These are phyloP conservation scores for Pseudogymnoascus verrucosus DNA, from an alignment of 2,329 filamentous ascomycete genomes.

Conservation along the genomic window DNA sequence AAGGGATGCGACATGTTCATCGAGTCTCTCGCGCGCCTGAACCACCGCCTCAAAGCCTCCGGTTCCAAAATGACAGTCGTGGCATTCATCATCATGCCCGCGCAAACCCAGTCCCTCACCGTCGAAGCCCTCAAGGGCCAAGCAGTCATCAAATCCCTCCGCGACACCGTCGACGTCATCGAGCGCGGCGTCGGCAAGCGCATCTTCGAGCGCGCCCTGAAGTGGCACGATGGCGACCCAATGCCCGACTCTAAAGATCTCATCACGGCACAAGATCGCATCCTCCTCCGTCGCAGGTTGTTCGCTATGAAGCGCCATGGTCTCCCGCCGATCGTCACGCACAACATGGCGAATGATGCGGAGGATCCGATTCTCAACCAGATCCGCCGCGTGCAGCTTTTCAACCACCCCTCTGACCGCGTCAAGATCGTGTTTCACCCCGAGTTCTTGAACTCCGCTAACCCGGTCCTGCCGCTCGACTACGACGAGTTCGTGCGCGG, in stretches of 20 bases:
- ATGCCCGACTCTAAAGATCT: conserved; percentile 96
- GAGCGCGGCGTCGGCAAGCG: conserved; percentile 87
- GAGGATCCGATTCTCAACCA: conserved; percentile 96
- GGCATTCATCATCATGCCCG: conserved; percentile 97
- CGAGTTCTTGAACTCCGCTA: conserved; percentile 92
- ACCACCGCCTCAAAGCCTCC: conserved; percentile 78
- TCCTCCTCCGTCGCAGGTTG: conserved; percentile 79
- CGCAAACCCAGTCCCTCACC: conserved; percentile 87
- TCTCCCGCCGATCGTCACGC: conserved; percentile 91
- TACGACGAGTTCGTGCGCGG: conserved; percentile 98
- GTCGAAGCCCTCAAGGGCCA: conserved; percentile 95
- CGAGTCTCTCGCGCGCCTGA: conserved; percentile 86
- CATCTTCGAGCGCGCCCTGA: conserved; percentile 87
- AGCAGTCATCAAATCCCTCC: conserved; percentile 91
- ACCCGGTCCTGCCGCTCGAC: conserved; percentile 89
- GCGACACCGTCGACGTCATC: conserved; percentile 88
- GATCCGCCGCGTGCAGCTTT: conserved; percentile 88
- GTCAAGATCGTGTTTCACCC: conserved; percentile 98
- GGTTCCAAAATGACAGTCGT: conserved; percentile 92
- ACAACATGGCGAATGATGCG: conserved; percentile 94
- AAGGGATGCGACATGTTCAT: conserved; percentile 99
- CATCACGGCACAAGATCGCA: conserved; percentile 83
- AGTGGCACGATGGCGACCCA: conserved; percentile 90
- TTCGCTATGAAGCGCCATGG: conserved; percentile 94
- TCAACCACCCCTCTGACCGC: conserved; percentile 89